Percentiles rank a stretch among this genome's conserved stretches.
Conservation (phyloP, 2,329 filamentous ascomycete species). For the Phaeosphaeria sp. region DNA sequence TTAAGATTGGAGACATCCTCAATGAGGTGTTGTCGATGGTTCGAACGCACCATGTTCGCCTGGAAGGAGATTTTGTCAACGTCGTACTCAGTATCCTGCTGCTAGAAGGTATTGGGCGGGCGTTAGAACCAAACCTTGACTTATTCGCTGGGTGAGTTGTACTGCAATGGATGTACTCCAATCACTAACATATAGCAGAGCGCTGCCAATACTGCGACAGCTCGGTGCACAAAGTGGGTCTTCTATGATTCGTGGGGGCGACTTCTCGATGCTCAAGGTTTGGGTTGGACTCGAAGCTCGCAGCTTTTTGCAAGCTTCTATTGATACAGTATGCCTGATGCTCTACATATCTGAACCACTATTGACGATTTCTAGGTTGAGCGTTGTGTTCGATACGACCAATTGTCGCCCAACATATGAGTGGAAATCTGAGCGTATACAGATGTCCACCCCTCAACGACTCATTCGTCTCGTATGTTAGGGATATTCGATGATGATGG, state of each 20-base stretch:
- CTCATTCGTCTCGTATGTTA: background rate
- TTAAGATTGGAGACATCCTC: constrained; percentile 95
- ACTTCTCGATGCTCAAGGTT: constrained; percentile 77
- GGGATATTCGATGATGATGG: no score
- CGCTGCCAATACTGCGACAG: constrained; percentile 87
- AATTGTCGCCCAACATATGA: constrained; percentile 84
- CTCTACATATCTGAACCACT: background rate
- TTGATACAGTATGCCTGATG: constrained; percentile 73
- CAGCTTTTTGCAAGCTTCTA: constrained; percentile 85
- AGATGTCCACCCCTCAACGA: background rate
- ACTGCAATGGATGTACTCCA: background rate
- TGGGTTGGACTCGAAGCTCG: constrained; percentile 92
- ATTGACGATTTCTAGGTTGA: constrained; percentile 66
- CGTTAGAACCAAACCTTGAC: constrained; percentile 84
- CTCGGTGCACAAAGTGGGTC: constrained; percentile 79
- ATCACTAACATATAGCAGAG: constrained; percentile 57
- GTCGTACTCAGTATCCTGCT: constrained; percentile 94
- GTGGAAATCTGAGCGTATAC: background rate
- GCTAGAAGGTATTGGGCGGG: constrained; percentile 91
- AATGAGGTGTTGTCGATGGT: constrained; percentile 93
- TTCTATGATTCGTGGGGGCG: constrained; percentile 55
- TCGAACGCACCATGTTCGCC: constrained; percentile 84
- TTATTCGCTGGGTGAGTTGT: constrained; percentile 72
- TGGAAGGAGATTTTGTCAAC: constrained; percentile 98
- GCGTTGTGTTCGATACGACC: constrained; percentile 87